A percentile compares a stretch with the other conserved stretches of the same genome.
Evolutionary conservation across 2,329 filamentous ascomycete species (phyloP).

Genomic region (Xylariales sp.): DNA sequence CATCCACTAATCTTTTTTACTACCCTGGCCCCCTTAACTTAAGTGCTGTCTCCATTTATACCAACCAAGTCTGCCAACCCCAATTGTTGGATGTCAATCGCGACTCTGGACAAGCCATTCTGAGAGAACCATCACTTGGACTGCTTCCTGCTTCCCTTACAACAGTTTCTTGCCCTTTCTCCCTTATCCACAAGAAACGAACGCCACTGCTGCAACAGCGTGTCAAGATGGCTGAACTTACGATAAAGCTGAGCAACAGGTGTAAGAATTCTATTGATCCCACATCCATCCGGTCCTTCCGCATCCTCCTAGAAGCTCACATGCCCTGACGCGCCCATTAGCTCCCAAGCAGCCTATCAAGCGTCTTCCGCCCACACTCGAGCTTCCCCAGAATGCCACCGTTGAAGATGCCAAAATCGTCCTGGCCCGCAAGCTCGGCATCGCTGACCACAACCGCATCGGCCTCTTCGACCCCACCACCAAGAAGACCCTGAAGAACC

Average conservation of each 20-base stretch:
- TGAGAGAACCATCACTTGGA: too few species aligned
- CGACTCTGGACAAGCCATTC: too few species aligned
- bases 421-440: constrained; percentile 46
- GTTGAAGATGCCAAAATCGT: constrained; percentile 56
- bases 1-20: too few species aligned
- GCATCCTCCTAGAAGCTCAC: neutral
- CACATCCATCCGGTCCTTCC: too few species aligned
- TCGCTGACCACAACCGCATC: constrained; percentile 57
- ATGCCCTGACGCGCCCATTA: constrained; percentile 9
- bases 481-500: constrained; percentile 61
- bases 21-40: too few species aligned
- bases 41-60: too few species aligned
- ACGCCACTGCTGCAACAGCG: too few species aligned
- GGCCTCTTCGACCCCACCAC: constrained; percentile 57
- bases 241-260: constrained; percentile 39
- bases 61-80: too few species aligned
- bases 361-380: constrained; percentile 47
- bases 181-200: too few species aligned
- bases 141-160: too few species aligned
- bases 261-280: constrained; percentile 21
- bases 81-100: too few species aligned
- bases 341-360: constrained; percentile 48
- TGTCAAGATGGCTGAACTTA: constrained; percentile 19
- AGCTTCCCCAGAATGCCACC: constrained; percentile 45
- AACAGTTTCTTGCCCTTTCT: too few species aligned